phyloP scores from a whole-genome alignment of 2,329 filamentous ascomycete genomes.

The Colletotrichum sp. region DNA sequence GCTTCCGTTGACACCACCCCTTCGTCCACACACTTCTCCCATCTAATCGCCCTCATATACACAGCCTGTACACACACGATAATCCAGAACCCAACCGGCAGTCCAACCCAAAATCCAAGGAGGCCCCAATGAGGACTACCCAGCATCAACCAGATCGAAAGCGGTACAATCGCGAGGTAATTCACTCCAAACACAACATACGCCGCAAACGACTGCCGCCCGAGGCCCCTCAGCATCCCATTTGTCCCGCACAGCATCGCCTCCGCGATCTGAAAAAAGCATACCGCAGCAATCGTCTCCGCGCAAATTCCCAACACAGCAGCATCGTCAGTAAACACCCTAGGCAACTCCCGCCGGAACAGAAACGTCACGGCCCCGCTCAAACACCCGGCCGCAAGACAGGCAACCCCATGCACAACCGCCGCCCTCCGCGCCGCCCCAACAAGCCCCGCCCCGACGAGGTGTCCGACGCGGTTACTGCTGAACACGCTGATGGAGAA shows the following conservation, averaged over 20 bases:
- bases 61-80: not conserved
- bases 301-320: not conserved
- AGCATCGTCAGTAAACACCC: not conserved
- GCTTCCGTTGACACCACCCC: accelerated
- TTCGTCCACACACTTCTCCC: not conserved
- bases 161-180: not conserved
- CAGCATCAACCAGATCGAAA: not conserved
- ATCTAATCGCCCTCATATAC: accelerated
- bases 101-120: not conserved
- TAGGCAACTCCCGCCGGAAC: not conserved
- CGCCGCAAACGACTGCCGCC: not conserved
- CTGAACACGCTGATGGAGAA: constrained; percentile 47
- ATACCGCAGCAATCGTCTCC: not conserved
- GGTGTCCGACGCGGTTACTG: constrained; percentile 45
- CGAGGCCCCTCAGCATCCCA: not conserved
- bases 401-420: not conserved
- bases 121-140: not conserved
- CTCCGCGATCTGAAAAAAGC: not conserved
- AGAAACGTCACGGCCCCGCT: not conserved
- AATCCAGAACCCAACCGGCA: not conserved
- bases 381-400: not conserved
- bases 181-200: not conserved
- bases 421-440: not conserved
- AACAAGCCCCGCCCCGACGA: constrained; percentile 43
- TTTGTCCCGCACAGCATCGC: not conserved